Evolutionary conservation across 257 asterid genomes (phyloP).

Genomic region (Plectranthus barbatus): DNA sequence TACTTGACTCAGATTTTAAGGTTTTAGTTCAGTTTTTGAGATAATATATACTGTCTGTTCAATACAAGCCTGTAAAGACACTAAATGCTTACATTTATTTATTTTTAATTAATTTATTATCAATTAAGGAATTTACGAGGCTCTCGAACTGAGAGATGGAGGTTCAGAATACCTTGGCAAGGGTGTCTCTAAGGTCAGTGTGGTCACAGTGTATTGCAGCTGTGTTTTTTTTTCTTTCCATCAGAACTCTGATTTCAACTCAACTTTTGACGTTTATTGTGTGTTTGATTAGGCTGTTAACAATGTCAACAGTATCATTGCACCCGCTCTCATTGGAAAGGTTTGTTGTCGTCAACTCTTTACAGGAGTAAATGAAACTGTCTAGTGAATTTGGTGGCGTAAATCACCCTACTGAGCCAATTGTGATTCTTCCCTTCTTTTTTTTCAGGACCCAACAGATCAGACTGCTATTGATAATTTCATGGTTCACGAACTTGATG

Average conservation of each 20-base stretch:
- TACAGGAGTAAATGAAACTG: background rate
- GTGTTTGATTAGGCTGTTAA: conserved; percentile 52
- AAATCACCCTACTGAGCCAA: background rate
- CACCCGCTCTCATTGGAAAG: conserved; percentile 94
- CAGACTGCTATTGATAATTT: conserved; percentile 76
- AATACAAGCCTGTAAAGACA: background rate
- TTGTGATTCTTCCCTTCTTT: background rate
- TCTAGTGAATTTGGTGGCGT: background rate
- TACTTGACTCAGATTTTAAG: background rate
- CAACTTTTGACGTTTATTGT: background rate
- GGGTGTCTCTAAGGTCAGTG: conserved; percentile 87
- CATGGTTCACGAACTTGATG: conserved; percentile 96
- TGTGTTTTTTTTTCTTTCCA: background rate
- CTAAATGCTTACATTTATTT: background rate
- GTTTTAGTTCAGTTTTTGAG: background rate
- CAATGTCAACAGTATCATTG: conserved; percentile 83
- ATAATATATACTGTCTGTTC: background rate
- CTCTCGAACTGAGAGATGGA: conserved; percentile 97
- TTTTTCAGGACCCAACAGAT: conserved; percentile 75
- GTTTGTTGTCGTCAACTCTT: conserved; percentile 27
- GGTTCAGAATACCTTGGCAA: conserved; percentile 97
- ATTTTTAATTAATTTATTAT: background rate
- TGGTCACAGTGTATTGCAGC: background rate
- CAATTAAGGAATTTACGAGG: conserved; percentile 74
- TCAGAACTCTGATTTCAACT: background rate